Evolutionary conservation across 192 early-diverging fungal genomes (phyloP).

Genomic region (Phlyctochytrium bullatum): DNA sequence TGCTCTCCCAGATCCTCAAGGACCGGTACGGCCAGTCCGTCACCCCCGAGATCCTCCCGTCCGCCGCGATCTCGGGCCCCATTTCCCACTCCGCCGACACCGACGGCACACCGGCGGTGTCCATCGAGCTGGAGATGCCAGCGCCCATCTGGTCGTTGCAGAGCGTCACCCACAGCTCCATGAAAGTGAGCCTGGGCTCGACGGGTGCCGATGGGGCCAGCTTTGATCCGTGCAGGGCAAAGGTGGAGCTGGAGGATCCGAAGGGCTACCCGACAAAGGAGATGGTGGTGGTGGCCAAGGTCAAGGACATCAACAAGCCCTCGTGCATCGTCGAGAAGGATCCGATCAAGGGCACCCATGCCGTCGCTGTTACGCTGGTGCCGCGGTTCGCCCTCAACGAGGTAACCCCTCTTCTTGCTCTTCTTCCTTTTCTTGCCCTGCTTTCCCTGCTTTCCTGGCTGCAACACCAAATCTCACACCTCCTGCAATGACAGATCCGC

Average conservation of each 20-base stretch:
- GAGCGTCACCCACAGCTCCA: conserved; percentile 40
- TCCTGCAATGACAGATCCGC: not conserved
- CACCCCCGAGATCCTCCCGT: not conserved
- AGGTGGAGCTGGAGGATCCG: not conserved
- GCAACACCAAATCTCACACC: not conserved
- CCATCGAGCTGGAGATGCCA: conserved; percentile 22
- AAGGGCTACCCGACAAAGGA: conserved; percentile 29
- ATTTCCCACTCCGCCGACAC: not conserved
- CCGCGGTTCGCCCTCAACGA: conserved; percentile 33
- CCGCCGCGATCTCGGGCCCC: not conserved
- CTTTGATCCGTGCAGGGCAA: conserved; percentile 12
- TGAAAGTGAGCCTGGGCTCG: conserved; percentile 22
- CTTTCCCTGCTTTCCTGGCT: not conserved
- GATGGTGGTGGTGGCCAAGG: conserved; percentile 38
- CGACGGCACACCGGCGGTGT: conserved; percentile 9
- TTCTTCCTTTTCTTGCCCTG: too few species aligned
- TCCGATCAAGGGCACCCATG: conserved; percentile 19
- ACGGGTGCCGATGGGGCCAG: conserved; percentile 12
- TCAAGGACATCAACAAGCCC: conserved; percentile 32
- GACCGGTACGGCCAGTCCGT: conserved; percentile 36
- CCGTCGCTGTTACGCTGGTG: conserved; percentile 40
- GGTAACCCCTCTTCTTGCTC: too few species aligned
- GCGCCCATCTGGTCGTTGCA: conserved; percentile 34
- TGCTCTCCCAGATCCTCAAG: conserved; percentile 38
- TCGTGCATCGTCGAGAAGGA: conserved; percentile 36